phyloP scores from a whole-genome alignment of 345 rosid species.

The Populus nigra region DNA sequence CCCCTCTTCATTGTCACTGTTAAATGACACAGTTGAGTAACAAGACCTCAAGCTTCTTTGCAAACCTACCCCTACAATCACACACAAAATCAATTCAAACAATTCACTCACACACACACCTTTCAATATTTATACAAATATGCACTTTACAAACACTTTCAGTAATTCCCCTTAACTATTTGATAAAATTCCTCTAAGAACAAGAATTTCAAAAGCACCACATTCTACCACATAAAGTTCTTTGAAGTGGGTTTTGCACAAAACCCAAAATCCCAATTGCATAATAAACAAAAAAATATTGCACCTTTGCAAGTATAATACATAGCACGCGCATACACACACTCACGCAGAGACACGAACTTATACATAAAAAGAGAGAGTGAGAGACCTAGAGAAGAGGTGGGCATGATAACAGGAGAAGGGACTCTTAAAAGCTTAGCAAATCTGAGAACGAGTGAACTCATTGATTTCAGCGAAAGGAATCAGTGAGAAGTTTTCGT shows the following conservation, averaged over 20 bases:
- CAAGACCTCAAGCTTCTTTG: slow-evolving; percentile 36
- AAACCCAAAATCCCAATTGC: background rate
- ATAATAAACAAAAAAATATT: background rate
- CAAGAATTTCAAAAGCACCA: too few species aligned
- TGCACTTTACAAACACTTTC: background rate
- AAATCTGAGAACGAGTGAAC: slow-evolving; percentile 30
- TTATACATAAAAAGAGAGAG: background rate
- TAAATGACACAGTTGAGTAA: slow-evolving; percentile 32
- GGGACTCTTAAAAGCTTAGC: slow-evolving; percentile 29
- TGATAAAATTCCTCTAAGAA: slow-evolving; percentile 15
- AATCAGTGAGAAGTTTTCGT: background rate
- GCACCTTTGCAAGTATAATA: background rate
- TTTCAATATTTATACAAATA: background rate
- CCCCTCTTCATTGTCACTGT: slow-evolving; percentile 24
- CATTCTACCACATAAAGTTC: background rate
- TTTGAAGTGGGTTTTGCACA: background rate
- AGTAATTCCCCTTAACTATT: background rate
- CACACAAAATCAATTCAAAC: slow-evolving; percentile 5
- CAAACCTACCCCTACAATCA: slow-evolving; percentile 26
- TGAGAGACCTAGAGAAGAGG: slow-evolving; percentile 34
- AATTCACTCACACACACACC: background rate
- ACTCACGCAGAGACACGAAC: background rate
- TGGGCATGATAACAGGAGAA: slow-evolving; percentile 5
- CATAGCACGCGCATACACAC: background rate
- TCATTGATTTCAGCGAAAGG: slow-evolving; percentile 18